phyloP scores from a whole-genome alignment of 1,284 basidiomycete genomes.

The Rhodotorula sp. region DNA sequence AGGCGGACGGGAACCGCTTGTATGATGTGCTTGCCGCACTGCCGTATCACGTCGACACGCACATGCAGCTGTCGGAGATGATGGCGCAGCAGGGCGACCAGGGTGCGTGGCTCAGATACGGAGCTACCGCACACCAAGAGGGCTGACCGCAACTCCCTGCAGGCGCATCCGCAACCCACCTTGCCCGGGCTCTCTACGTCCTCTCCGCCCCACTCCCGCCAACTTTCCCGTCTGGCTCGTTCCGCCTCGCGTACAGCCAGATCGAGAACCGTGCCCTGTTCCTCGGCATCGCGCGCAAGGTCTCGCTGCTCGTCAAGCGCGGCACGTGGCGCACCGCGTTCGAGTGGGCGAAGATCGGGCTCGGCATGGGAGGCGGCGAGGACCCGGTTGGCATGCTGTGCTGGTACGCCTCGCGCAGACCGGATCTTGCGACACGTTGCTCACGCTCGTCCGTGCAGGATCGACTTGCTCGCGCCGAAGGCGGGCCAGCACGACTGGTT shows the following conservation, averaged over 20 bases:
- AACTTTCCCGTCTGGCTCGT: constrained; percentile 75
- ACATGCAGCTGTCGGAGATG: constrained; percentile 72
- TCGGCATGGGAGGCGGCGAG: constrained; percentile 26
- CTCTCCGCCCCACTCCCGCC: constrained; percentile 80
- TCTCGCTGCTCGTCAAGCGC: constrained; percentile 63
- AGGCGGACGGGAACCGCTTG: constrained; percentile 53
- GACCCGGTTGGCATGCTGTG: constrained; percentile 52
- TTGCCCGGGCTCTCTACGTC: constrained; percentile 81
- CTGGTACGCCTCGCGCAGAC: constrained; percentile 31
- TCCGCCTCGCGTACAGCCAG: constrained; percentile 79
- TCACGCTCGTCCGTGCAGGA: neutral
- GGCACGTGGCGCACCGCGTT: constrained; percentile 85
- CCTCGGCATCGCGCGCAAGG: constrained; percentile 53
- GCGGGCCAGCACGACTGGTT: constrained; percentile 77
- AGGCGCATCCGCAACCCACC: constrained; percentile 74
- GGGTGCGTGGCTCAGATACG: constrained; percentile 3
- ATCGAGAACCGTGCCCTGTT: constrained; percentile 85
- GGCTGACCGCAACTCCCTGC: neutral
- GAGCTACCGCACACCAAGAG: accelerated
- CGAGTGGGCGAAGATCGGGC: constrained; percentile 72
- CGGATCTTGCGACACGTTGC: no score
- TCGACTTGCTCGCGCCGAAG: constrained; percentile 77
- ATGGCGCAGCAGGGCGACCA: constrained; percentile 46
- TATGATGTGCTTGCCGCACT: constrained; percentile 56
- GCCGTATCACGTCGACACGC: constrained; percentile 84